Conservation (phyloP, 768 basidiomycete species). For the Hemileccinum impolitum region DNA sequence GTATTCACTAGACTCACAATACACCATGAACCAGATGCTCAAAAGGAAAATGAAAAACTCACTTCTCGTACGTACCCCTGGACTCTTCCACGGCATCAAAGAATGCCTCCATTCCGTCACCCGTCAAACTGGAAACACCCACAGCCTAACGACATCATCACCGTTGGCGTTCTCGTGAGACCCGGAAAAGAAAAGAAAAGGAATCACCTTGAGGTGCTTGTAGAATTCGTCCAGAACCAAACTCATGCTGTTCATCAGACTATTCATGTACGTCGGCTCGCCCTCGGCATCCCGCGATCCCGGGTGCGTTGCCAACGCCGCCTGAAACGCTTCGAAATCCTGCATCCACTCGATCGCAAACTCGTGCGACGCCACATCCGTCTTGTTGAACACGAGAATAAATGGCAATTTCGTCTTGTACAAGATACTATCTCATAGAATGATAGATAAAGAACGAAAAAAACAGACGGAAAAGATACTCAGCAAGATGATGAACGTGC, state of each 20-base stretch:
- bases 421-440: conserved; percentile 61
- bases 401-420: conserved; percentile 99
- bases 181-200: neutral
- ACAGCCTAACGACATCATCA: conserved; percentile 64
- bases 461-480: neutral
- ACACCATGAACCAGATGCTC: conserved; percentile 3
- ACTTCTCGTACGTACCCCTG: conserved; percentile 87
- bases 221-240: conserved; percentile 98
- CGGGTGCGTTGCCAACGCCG: conserved; percentile 70
- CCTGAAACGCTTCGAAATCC: conserved; percentile 95
- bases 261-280: conserved; percentile 97
- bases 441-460: no score
- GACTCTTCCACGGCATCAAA: conserved; percentile 89
- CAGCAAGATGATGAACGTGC: neutral
- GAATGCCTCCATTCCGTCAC: conserved; percentile 90
- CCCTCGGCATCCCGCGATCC: conserved; percentile 74
- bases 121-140: conserved; percentile 94
- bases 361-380: conserved; percentile 82
- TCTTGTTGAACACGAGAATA: conserved; percentile 98
- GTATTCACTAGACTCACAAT: conserved; percentile 65
- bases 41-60: conserved; percentile 19
- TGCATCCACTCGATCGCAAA: conserved; percentile 98
- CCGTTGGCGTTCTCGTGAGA: neutral
- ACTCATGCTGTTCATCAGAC: conserved; percentile 99
- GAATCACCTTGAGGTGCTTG: conserved; percentile 81